Conservation (phyloP, 495 filamentous ascomycete genomes). For the Bacidia rubella region DNA sequence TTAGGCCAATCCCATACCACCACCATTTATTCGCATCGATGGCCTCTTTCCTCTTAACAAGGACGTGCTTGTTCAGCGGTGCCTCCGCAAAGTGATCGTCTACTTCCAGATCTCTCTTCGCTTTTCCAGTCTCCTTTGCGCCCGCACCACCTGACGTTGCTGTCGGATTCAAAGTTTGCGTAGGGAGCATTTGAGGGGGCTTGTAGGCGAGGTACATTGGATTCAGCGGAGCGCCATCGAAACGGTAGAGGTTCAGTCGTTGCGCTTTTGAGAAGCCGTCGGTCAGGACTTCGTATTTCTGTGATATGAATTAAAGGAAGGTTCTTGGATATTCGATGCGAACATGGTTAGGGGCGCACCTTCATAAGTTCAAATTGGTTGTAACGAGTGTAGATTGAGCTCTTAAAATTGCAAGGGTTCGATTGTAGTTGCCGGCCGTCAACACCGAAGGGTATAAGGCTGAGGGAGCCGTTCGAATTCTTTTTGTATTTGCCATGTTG, state of each 20-base stretch:
- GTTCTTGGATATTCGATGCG: constrained; percentile 16
- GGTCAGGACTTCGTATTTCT: constrained; percentile 48
- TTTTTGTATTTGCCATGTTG: constrained; percentile 56
- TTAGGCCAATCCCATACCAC: constrained; percentile 60
- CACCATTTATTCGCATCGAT: constrained; percentile 47
- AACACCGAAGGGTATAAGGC: constrained; percentile 46
- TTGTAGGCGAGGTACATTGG: constrained; percentile 59
- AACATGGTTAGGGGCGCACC: constrained; percentile 24
- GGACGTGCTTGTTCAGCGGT: constrained; percentile 31
- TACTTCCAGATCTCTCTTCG: constrained; percentile 24
- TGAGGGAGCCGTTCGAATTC: constrained; percentile 43
- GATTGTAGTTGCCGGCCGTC: constrained; percentile 64
- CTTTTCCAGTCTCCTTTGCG: constrained; percentile 21
- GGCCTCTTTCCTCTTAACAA: constrained; percentile 31
- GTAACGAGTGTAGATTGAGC: constrained; percentile 50
- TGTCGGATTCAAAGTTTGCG: constrained; percentile 50
- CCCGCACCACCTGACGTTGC: constrained; percentile 23
- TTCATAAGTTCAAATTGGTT: constrained; percentile 53
- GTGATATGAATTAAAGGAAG: neutral
- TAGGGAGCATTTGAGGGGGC: constrained; percentile 66
- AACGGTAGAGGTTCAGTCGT: constrained; percentile 52
- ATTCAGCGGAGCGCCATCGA: constrained; percentile 54
- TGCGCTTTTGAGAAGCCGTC: constrained; percentile 50
- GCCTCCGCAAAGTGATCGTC: constrained; percentile 18
- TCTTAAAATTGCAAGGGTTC: constrained; percentile 44